Conservation (phyloP, 1,284 basidiomycete species). For the Papiliotrema laurentii region DNA sequence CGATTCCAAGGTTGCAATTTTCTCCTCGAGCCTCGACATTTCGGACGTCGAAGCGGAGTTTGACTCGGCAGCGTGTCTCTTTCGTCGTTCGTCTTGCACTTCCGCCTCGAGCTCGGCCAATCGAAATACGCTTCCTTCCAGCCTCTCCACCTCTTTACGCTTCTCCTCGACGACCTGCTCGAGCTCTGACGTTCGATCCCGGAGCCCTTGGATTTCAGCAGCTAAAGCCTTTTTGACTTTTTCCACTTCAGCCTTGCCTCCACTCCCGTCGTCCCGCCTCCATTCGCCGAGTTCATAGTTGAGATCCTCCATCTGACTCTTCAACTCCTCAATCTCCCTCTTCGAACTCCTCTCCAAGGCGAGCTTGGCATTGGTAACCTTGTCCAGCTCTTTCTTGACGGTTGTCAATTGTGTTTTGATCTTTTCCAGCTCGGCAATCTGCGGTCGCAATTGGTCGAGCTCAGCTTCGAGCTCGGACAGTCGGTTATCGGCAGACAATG, state of each 20-base stretch:
- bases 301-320: conserved; percentile 37
- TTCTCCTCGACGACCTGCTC: conserved; percentile 20
- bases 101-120: conserved; percentile 8
- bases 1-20: conserved; percentile 14
- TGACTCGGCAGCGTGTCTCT: neutral
- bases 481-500: conserved; percentile 20
- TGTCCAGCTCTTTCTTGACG: conserved; percentile 31
- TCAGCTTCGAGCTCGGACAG: conserved; percentile 25
- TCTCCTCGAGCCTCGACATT: conserved; percentile 6
- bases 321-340: conserved; percentile 31
- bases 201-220: conserved; percentile 16
- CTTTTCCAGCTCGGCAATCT: conserved; percentile 15
- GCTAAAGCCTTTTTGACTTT: conserved; percentile 23
- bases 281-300: conserved; percentile 39
- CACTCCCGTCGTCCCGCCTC: conserved; percentile 11
- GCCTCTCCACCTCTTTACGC: conserved; percentile 9
- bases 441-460: conserved; percentile 10
- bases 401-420: conserved; percentile 31
- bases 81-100: conserved; percentile 3
- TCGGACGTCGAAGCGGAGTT: neutral
- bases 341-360: conserved; percentile 33
- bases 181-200: conserved; percentile 10
- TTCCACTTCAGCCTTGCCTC: conserved; percentile 20
- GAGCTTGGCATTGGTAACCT: conserved; percentile 45
- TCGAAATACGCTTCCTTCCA: neutral